These are phyloP conservation scores for Mycena galericulata DNA, from an alignment of 768 basidiomycete genomes.

Conservation along the genomic window DNA sequence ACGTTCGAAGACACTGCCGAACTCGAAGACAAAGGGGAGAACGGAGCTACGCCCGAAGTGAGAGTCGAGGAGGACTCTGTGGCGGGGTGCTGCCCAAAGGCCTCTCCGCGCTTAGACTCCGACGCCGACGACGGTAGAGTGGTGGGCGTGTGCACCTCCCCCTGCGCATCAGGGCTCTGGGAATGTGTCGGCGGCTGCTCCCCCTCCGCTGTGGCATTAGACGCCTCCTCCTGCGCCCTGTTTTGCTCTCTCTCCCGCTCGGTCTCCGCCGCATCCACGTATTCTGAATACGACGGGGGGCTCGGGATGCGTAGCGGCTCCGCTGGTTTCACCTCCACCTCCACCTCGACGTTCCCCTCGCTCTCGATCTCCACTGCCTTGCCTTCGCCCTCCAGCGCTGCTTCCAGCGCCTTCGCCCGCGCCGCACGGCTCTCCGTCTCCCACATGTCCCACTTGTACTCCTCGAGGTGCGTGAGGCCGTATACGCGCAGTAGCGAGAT, in stretches of 20 bases:
- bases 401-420: conserved; percentile 27
- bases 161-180: too few species aligned
- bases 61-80: too few species aligned
- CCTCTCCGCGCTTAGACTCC: neutral
- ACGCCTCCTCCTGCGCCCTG: neutral
- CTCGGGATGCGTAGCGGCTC: conserved; percentile 27
- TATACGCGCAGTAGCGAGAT: conserved; percentile 93
- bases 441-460: conserved; percentile 95
- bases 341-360: too few species aligned
- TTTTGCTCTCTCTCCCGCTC: conserved; percentile 1
- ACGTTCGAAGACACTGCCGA: too few species aligned
- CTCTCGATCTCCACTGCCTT: too few species aligned
- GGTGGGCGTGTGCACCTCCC: too few species aligned
- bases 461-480: conserved; percentile 95
- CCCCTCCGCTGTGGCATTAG: neutral
- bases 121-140: neutral
- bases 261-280: conserved; percentile 8
- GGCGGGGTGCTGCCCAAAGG: neutral
- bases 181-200: neutral
- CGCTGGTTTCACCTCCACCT: too few species aligned
- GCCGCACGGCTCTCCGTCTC: conserved; percentile 74
- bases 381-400: conserved; percentile 23
- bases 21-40: too few species aligned
- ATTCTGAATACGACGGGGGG: conserved; percentile 31
- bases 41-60: too few species aligned